phyloP scores from a whole-genome alignment of 2,329 filamentous ascomycete genomes.

The Trichoderma breve region DNA sequence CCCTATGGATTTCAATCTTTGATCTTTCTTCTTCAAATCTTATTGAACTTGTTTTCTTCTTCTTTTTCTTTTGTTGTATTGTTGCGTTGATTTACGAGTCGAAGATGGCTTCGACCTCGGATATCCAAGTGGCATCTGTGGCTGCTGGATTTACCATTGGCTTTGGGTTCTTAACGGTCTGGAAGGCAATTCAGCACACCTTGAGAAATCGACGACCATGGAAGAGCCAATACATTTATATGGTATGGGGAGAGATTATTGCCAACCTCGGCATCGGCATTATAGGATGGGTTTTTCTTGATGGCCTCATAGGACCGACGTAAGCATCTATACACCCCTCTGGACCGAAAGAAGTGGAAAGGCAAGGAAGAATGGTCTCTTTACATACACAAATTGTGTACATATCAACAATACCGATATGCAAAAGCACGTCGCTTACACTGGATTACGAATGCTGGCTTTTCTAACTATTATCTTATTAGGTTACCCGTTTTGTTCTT shows the following conservation, averaged over 20 bases:
- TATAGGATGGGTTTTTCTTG: constrained; percentile 29
- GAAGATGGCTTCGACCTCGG: constrained; percentile 1
- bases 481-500: constrained; percentile 13
- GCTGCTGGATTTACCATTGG: constrained; percentile 12
- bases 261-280: constrained; percentile 30
- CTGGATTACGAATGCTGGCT: neutral
- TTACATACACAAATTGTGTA: neutral
- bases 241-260: constrained; percentile 29
- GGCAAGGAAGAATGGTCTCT: neutral
- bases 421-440: neutral
- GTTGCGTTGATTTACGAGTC: neutral
- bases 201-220: constrained; percentile 12
- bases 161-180: constrained; percentile 4
- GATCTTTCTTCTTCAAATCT: neutral
- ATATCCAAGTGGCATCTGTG: constrained; percentile 12
- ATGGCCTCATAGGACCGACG: constrained; percentile 22
- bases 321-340: neutral
- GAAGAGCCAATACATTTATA: constrained; percentile 28
- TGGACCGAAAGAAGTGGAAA: neutral
- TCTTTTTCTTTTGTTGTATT: neutral
- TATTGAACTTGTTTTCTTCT: neutral
- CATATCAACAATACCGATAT: neutral
- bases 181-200: constrained; percentile 11
- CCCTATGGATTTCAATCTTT: neutral
- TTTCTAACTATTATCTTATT: neutral